Evolutionary conservation across 352 stramenopile species (phyloP), one percentile per base, ranked within the genome.

Genomic region (Phytophthora palmivora): DNA sequence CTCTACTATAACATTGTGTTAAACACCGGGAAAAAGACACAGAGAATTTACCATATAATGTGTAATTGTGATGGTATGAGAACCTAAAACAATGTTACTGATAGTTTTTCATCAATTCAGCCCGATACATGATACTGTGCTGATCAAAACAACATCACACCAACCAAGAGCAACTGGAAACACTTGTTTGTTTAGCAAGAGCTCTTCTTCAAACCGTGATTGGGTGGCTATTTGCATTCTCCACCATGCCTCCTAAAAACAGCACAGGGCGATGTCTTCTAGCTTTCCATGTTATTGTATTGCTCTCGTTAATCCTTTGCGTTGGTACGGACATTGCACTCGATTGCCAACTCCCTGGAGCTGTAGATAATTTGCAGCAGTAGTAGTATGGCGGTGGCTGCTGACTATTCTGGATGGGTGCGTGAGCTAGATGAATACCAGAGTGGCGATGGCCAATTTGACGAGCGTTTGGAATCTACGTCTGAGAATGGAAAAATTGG

Each of bases 401-500:
- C 70, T 44, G 69, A 87, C 21, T 87, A 79, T 55, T 72, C 77
- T 0, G 63, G 63, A 10, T 89, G 79, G 79, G 79, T 87, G 42
- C 68, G 74, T 19, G 79, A 89, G 58, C 75, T 89, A 16, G 73
- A 89, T 49, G 63, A 72, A 24, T 87, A 84, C 51, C 72, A 87
- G 63, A 67, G 49, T 33, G 55, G 47, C 12, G 44, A 61, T 2
- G 76, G 72, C n/a, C 58, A 74, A 32, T 63, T 70, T 39, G 72
- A 81, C 26, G 59, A 68, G 14, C 72, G 75, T 10, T 34, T 76
- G 4, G 71, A 83, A 55, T 22, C 16, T 32, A 22, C 39, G 9
- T 11, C 57, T 10, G 38, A 58, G 18, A 41, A 14, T 18, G 63
- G 46, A 22, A 66, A 69, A 34, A 18, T 46, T 39, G 19, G 45